A percentile compares a stretch with the other conserved stretches of the same genome.
Evolutionary conservation across 169 alveolate genomes (phyloP).

Genomic region (Babesia ovata): DNA sequence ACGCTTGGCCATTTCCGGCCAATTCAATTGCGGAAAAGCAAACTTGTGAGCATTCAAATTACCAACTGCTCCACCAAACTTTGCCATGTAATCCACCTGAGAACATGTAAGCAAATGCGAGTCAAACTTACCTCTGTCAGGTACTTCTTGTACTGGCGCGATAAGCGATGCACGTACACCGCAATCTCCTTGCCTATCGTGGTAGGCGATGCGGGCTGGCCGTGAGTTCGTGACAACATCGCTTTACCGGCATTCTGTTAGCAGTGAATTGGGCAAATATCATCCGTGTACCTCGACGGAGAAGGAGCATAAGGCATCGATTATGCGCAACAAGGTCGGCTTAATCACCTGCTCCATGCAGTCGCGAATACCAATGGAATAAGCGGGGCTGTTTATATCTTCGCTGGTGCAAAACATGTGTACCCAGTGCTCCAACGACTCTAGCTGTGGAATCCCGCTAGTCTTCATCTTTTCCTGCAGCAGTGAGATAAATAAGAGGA

Average conservation of each 20-base stretch:
- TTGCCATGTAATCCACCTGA: conserved; percentile 82
- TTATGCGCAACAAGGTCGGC: conserved; percentile 73
- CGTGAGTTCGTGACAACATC: conserved; percentile 94
- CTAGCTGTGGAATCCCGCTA: conserved; percentile 58
- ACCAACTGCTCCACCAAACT: conserved; percentile 97
- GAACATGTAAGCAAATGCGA: background rate
- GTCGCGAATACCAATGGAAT: conserved; percentile 83
- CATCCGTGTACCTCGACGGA: conserved; percentile 63
- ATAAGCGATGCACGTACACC: conserved; percentile 68
- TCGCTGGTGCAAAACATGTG: conserved; percentile 94
- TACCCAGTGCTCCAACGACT: conserved; percentile 79
- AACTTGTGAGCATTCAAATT: conserved; percentile 90
- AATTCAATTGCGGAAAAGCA: conserved; percentile 88
- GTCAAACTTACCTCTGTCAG: conserved; percentile 22
- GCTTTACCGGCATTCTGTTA: conserved; percentile 83
- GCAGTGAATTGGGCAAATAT: background rate
- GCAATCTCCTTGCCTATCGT: conserved; percentile 96
- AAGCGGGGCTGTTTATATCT: conserved; percentile 92
- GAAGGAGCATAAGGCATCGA: conserved; percentile 62
- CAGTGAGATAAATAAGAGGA: too few species aligned
- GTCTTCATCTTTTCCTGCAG: conserved; percentile 54
- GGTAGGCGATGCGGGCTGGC: conserved; percentile 96
- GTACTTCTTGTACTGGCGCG: conserved; percentile 63
- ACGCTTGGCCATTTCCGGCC: conserved; percentile 80
- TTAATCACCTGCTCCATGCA: conserved; percentile 75